phyloP scores from a whole-genome alignment of 140 eudicot genomes.

The Cichorium intybus region DNA sequence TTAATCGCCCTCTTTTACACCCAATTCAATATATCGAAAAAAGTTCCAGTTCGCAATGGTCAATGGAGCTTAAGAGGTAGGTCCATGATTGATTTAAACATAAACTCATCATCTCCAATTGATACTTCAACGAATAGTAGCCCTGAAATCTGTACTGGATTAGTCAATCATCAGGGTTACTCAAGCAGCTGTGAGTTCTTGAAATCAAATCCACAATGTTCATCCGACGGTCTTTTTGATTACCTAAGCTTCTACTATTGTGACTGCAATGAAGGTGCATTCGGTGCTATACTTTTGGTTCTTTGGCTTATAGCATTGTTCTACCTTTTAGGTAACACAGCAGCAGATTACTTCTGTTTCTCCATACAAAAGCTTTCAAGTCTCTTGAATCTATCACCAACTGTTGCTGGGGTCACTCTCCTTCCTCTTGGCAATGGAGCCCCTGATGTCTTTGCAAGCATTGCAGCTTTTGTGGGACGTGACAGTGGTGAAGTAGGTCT shows the following conservation, averaged over 20 bases:
- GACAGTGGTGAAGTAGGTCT: slow-evolving; percentile 87
- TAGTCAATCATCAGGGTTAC: slow-evolving; percentile 58
- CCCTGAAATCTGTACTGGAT: slow-evolving; percentile 41
- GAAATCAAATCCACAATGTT: slow-evolving; percentile 64
- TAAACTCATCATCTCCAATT: slow-evolving; percentile 24
- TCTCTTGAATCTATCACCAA: slow-evolving; percentile 66
- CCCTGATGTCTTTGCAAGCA: slow-evolving; percentile 95
- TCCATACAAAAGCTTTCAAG: slow-evolving; percentile 82
- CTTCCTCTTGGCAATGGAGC: slow-evolving; percentile 96
- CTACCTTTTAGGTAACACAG: slow-evolving; percentile 89
- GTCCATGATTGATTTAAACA: slow-evolving; percentile 47
- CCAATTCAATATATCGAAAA: slow-evolving; percentile 34
- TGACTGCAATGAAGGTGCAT: slow-evolving; percentile 52
- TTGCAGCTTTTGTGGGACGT: slow-evolving; percentile 79
- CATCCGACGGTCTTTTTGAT: slow-evolving; percentile 66
- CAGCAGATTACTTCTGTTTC: slow-evolving; percentile 96
- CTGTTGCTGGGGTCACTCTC: slow-evolving; percentile 86
- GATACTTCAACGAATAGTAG: slow-evolving; percentile 16
- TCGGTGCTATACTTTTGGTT: slow-evolving; percentile 59
- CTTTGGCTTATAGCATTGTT: slow-evolving; percentile 85
- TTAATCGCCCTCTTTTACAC: slow-evolving; percentile 46
- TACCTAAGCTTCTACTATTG: slow-evolving; percentile 78
- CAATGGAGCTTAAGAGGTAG: slow-evolving; percentile 36
- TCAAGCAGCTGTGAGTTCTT: slow-evolving; percentile 60
- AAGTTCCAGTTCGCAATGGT: slow-evolving; percentile 4